Percentiles rank a stretch among this genome's conserved stretches.
These are phyloP conservation scores for Chrysanthemum lavandulifolium DNA, from an alignment of 129 eudicot species.

Conservation along the genomic window DNA sequence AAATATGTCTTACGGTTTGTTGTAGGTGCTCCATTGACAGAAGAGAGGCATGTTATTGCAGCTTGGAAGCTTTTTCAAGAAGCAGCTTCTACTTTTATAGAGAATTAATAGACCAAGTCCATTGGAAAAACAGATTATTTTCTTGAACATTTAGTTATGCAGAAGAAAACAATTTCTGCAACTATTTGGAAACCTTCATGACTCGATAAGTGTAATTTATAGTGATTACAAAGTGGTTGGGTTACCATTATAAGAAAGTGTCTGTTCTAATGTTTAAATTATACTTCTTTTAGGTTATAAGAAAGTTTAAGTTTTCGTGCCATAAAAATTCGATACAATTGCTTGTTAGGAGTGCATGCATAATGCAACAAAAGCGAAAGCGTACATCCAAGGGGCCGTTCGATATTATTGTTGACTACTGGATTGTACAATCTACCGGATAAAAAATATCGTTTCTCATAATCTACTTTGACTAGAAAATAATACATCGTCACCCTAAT, in stretches of 20 bases:
- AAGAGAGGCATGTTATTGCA: slow-evolving; percentile 61
- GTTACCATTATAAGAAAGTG: background rate
- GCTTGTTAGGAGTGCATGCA: too few species aligned
- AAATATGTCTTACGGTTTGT: slow-evolving; percentile 70
- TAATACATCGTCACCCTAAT: too few species aligned
- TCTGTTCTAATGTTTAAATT: background rate
- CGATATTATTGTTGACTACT: too few species aligned
- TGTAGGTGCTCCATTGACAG: slow-evolving; percentile 96
- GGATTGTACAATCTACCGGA: too few species aligned
- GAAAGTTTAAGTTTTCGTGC: too few species aligned
- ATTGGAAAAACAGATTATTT: background rate
- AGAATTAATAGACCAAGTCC: slow-evolving; percentile 25
- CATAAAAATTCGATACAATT: too few species aligned
- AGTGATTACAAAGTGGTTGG: background rate
- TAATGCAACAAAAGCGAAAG: too few species aligned
- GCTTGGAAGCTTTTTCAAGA: slow-evolving; percentile 88
- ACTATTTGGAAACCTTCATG: background rate
- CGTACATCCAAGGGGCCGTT: too few species aligned
- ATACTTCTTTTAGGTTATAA: background rate
- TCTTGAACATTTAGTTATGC: slow-evolving; percentile 14
- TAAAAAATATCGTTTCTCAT: too few species aligned
- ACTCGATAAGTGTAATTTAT: background rate
- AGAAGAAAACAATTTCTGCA: slow-evolving; percentile 7
- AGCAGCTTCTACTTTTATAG: slow-evolving; percentile 47
- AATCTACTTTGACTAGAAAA: too few species aligned